Conservation (phyloP, 2,329 filamentous ascomycete genomes). For the Chalaropsis ovoidea region DNA sequence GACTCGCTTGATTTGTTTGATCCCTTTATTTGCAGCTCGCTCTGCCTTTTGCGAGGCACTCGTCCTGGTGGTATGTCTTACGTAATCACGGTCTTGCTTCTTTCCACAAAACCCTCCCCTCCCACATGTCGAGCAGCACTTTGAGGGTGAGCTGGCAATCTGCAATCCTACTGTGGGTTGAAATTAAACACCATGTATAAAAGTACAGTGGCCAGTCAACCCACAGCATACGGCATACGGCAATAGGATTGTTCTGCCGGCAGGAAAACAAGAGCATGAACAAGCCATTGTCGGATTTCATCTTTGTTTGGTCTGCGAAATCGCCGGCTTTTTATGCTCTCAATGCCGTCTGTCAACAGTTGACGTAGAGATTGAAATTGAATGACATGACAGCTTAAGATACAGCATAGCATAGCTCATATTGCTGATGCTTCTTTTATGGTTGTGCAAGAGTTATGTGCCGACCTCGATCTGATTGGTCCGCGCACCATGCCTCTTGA, state of each 20-base stretch:
- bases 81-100: background rate
- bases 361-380: no score
- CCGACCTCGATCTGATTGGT: background rate
- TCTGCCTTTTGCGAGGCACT: background rate
- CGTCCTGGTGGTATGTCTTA: no score
- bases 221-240: no score
- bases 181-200: constrained; percentile 3
- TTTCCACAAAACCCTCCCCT: no score
- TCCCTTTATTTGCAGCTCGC: background rate
- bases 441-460: background rate
- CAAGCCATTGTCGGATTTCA: background rate
- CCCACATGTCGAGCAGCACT: background rate
- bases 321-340: background rate
- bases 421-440: background rate
- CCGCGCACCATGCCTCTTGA: background rate
- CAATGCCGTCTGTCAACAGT: background rate
- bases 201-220: background rate
- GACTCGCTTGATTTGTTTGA: constrained; percentile 1
- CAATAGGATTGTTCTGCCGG: background rate
- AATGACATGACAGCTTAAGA: background rate
- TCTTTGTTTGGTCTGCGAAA: background rate
- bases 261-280: background rate
- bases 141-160: constrained; percentile 10
- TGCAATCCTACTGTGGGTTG: constrained; percentile 8
- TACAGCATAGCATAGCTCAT: background rate